Percentiles rank a stretch among this genome's conserved stretches.
phyloP scores from a whole-genome alignment of 2,329 filamentous ascomycete genomes.

The Chrysosporium queenslandicum region DNA sequence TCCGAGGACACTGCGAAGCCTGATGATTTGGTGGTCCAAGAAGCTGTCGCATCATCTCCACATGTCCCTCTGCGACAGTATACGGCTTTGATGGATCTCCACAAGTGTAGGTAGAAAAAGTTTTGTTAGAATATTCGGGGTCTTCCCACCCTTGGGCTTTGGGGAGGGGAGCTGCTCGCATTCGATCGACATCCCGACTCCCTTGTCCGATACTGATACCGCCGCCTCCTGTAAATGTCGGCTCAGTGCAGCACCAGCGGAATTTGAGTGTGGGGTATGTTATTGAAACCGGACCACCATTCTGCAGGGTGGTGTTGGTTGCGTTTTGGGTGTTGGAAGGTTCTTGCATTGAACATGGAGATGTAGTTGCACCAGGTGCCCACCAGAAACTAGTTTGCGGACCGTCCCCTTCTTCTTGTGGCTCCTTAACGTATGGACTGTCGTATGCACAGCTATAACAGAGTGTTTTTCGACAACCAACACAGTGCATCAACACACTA shows the following conservation, averaged over 20 bases:
- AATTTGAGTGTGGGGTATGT: conserved; percentile 45
- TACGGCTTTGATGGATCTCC: conserved; percentile 33
- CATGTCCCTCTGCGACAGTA: conserved; percentile 31
- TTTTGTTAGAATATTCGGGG: conserved; percentile 41
- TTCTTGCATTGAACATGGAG: conserved; percentile 51
- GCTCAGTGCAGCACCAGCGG: conserved; percentile 52
- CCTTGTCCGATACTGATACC: conserved; percentile 49
- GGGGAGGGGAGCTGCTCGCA: conserved; percentile 49
- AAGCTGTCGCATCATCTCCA: conserved; percentile 39
- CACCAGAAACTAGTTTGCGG: conserved; percentile 45
- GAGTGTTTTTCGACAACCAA: conserved; percentile 50
- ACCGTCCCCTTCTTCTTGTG: conserved; percentile 15
- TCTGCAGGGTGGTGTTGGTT: conserved; percentile 22
- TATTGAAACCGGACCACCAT: conserved; percentile 27
- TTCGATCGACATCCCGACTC: conserved; percentile 45
- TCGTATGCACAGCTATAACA: conserved; percentile 52
- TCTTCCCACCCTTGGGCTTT: conserved; percentile 47
- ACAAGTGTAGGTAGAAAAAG: conserved; percentile 33
- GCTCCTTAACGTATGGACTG: conserved; percentile 39
- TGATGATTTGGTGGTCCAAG: conserved; percentile 39
- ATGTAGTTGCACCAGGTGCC: conserved; percentile 47
- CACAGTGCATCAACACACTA: conserved; percentile 52
- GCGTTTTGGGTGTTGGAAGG: conserved; percentile 25
- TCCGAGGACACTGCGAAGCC: conserved; percentile 44
- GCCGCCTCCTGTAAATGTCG: conserved; percentile 50